Conservation (phyloP, 306 rosid species). For the Luffa acutangula region DNA sequence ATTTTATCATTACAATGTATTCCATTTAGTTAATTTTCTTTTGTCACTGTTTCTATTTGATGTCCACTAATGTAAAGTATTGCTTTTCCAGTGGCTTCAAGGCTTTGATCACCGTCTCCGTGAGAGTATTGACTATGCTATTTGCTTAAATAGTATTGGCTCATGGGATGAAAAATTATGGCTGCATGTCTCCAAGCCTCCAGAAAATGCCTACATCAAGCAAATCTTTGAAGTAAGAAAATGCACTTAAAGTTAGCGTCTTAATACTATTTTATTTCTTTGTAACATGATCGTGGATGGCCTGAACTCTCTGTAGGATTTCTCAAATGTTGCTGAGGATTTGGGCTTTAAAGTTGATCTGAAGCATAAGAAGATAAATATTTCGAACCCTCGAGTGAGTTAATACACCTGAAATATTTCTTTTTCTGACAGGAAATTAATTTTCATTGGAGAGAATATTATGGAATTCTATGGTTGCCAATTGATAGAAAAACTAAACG, state of each 20-base stretch:
- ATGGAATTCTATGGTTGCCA: background rate
- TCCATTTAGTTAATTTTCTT: conserved; percentile 3
- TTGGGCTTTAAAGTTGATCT: conserved; percentile 60
- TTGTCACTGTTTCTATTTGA: background rate
- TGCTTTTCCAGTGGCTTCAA: conserved; percentile 74
- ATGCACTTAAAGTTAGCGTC: background rate
- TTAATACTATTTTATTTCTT: background rate
- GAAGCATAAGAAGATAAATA: conserved; percentile 98
- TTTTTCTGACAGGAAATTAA: background rate
- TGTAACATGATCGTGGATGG: background rate
- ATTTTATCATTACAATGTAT: conserved; percentile 4
- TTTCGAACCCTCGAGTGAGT: conserved; percentile 95
- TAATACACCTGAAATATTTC: conserved; percentile 2
- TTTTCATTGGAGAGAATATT: background rate
- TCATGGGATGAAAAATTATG: conserved; percentile 88
- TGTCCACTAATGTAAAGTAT: conserved; percentile 11
- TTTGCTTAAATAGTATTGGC: conserved; percentile 88
- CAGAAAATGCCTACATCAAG: conserved; percentile 84
- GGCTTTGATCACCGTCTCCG: conserved; percentile 92
- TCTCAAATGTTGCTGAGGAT: conserved; percentile 83
- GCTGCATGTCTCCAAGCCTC: conserved; percentile 97
- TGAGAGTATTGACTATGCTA: conserved; percentile 90
- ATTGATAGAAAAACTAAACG: background rate
- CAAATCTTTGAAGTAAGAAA: conserved; percentile 74
- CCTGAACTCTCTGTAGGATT: conserved; percentile 51